Evolutionary conservation across 306 rosid species (phyloP).

Genomic region (Elaeagnus macrophylla): DNA sequence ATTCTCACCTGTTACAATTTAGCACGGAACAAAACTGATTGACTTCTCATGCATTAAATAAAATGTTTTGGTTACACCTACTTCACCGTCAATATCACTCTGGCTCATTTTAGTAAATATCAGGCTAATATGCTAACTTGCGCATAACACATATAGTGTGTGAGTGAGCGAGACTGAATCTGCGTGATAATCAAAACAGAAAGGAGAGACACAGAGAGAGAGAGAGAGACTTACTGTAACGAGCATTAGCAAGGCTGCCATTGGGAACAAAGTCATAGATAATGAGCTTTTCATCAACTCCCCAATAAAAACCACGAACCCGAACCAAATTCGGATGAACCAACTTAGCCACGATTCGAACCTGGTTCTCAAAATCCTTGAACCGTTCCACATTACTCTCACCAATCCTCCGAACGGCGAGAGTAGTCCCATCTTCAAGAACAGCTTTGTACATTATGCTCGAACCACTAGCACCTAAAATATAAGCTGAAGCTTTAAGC

Average conservation of each 20-base stretch:
- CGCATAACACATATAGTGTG: conserved; percentile 1
- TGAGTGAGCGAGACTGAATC: no score
- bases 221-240: conserved; percentile 58
- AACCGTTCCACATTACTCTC: conserved; percentile 67
- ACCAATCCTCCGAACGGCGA: conserved; percentile 88
- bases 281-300: conserved; percentile 71
- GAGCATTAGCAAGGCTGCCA: conserved; percentile 88
- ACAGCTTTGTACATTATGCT: conserved; percentile 96
- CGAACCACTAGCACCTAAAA: conserved; percentile 84
- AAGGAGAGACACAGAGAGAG: neutral
- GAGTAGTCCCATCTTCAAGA: conserved; percentile 65
- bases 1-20: no score
- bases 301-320: conserved; percentile 90
- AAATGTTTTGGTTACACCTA: conserved; percentile 35
- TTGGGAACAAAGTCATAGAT: conserved; percentile 92
- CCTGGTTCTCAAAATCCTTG: conserved; percentile 78
- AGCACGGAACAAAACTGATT: no score
- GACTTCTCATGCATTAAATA: conserved; percentile 41
- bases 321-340: conserved; percentile 82
- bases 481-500: conserved; percentile 77
- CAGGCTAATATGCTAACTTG: conserved; percentile 8
- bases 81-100: conserved; percentile 37
- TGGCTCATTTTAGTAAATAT: conserved; percentile 23
- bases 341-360: conserved; percentile 60
- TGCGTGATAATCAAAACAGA: no score